Percentiles rank a stretch among this genome's conserved stretches.
Conservation (phyloP, 1,139 yeast species). For the Debaryomyces subglobosus region DNA sequence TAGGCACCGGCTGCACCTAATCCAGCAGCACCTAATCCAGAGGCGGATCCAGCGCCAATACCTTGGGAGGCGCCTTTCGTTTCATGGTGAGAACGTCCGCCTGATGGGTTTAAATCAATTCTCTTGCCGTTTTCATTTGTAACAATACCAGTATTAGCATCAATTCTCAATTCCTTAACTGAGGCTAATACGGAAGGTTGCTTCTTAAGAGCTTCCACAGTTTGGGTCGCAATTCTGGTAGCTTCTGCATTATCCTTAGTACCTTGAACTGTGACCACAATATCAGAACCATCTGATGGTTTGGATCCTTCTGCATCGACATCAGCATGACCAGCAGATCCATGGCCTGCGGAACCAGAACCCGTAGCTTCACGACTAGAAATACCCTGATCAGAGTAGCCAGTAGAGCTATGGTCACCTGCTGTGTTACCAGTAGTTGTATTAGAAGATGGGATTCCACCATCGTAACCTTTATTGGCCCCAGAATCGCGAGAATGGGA, state of each 20-base stretch:
- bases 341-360: slow-evolving; percentile 10
- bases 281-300: slow-evolving; percentile 12
- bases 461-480: not conserved
- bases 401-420: not conserved
- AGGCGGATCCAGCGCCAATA: slow-evolving; percentile 3
- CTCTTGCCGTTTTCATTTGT: slow-evolving; percentile 31
- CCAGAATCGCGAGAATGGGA: slow-evolving; percentile 9
- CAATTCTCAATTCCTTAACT: slow-evolving; percentile 33
- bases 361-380: not conserved
- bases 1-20: slow-evolving; percentile 13
- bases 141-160: slow-evolving; percentile 34
- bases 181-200: slow-evolving; percentile 28
- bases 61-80: not conserved
- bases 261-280: slow-evolving; percentile 36
- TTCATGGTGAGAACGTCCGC: not conserved
- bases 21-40: slow-evolving; percentile 5
- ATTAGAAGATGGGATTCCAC: not conserved
- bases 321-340: slow-evolving; percentile 11
- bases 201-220: slow-evolving; percentile 30
- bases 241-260: slow-evolving; percentile 31
- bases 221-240: slow-evolving; percentile 31
- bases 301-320: not conserved
- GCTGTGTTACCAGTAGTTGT: not conserved
- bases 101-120: not conserved
- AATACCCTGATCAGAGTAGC: not conserved